Conservation (phyloP, 208 protist genomes). For the Porcisia hertigi region DNA sequence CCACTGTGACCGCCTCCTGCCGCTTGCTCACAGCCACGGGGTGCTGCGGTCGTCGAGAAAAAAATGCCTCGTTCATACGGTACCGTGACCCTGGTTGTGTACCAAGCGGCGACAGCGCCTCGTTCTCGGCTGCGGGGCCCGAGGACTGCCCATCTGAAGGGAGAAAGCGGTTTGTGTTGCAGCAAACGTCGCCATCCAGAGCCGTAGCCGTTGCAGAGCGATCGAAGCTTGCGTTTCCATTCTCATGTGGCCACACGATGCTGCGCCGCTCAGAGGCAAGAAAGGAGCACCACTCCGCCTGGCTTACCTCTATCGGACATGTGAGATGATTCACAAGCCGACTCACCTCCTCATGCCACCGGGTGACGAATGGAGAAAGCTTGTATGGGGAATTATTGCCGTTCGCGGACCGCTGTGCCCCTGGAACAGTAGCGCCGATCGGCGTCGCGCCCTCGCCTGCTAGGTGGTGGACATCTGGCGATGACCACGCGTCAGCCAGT, state of each 20-base stretch:
- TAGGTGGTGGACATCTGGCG: background rate
- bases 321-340: conserved; percentile 5
- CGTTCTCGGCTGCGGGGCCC: background rate
- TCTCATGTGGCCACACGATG: background rate
- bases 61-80: background rate
- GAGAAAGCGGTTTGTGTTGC: background rate
- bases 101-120: background rate
- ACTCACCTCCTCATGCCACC: conserved; percentile 23
- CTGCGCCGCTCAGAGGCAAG: conserved; percentile 1
- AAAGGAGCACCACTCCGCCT: conserved; percentile 11
- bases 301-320: conserved; percentile 7
- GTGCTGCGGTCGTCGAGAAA: conserved; percentile 16
- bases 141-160: background rate
- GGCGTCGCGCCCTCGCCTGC: background rate
- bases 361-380: background rate
- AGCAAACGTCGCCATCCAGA: background rate
- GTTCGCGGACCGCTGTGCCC: background rate
- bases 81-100: background rate
- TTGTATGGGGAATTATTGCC: background rate
- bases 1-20: conserved; percentile 28
- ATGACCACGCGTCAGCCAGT: background rate
- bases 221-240: background rate
- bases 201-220: background rate
- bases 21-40: conserved; percentile 13
- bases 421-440: background rate